These are phyloP conservation scores for Cyclostephanos tholiformis DNA, from an alignment of 108 stramenopile species.

Conservation along the genomic window DNA sequence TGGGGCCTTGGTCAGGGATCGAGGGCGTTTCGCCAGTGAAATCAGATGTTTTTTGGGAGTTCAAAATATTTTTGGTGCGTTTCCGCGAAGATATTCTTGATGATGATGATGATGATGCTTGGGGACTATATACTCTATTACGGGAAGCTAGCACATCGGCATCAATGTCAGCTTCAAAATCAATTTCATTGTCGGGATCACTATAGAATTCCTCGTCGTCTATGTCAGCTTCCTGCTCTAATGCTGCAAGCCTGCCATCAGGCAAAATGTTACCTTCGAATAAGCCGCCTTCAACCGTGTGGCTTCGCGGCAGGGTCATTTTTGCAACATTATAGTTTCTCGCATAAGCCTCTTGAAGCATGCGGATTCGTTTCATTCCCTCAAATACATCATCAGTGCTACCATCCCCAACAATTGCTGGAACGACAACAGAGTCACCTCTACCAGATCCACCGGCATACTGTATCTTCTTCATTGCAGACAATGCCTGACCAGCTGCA, in stretches of 20 bases:
- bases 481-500: conserved; percentile 80
- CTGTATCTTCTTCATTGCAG: conserved; percentile 87
- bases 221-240: conserved; percentile 50
- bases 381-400: conserved; percentile 75
- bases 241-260: conserved; percentile 30
- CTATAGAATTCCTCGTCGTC: conserved; percentile 87
- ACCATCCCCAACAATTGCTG: conserved; percentile 63
- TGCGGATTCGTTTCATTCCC: conserved; percentile 76
- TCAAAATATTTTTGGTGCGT: conserved; percentile 43
- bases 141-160: conserved; percentile 89
- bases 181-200: conserved; percentile 55
- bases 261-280: conserved; percentile 50
- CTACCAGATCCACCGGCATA: conserved; percentile 44
- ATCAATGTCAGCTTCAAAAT: conserved; percentile 80
- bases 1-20: conserved; percentile 25
- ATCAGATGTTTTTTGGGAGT: conserved; percentile 32
- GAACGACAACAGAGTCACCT: conserved; percentile 54
- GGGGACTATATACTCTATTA: conserved; percentile 58
- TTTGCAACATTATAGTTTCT: conserved; percentile 72
- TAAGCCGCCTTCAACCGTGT: conserved; percentile 35
- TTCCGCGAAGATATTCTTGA: conserved; percentile 27
- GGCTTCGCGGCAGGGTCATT: conserved; percentile 64
- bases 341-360: conserved; percentile 78
- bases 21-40: conserved; percentile 8
- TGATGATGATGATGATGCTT: conserved; percentile 20